phyloP scores from a whole-genome alignment of 495 filamentous ascomycete species.

The Penicillium canariense region DNA sequence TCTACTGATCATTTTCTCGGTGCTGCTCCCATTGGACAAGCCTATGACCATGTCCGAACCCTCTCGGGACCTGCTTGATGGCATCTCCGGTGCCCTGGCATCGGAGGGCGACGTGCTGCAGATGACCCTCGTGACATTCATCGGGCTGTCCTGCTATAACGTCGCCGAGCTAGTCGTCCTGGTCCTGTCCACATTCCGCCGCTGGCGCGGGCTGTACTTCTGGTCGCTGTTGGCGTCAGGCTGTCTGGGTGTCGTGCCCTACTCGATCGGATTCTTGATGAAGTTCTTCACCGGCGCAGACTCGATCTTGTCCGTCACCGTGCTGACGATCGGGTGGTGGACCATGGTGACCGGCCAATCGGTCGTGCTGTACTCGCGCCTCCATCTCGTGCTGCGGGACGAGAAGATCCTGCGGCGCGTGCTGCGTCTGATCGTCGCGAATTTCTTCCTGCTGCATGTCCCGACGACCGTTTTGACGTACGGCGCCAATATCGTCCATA shows the following conservation, averaged over 20 bases:
- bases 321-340: constrained; percentile 53
- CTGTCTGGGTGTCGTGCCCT: constrained; percentile 44
- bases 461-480: constrained; percentile 52
- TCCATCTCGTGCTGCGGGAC: constrained; percentile 50
- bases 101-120: constrained; percentile 24
- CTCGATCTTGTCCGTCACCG: constrained; percentile 38
- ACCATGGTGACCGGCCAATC: constrained; percentile 54
- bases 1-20: too few relatives aligned
- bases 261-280: constrained; percentile 51
- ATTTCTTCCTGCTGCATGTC: constrained; percentile 46
- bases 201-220: constrained; percentile 54
- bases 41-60: constrained; percentile 21
- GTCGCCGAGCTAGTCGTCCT: constrained; percentile 49
- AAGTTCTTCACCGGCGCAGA: constrained; percentile 45
- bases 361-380: constrained; percentile 50
- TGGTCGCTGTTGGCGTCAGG: constrained; percentile 50
- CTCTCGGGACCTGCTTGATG: constrained; percentile 30
- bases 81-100: constrained; percentile 37
- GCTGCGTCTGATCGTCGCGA: constrained; percentile 42
- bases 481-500: constrained; percentile 41
- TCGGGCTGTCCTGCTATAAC: constrained; percentile 51
- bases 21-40: too few relatives aligned
- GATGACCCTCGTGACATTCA: constrained; percentile 45
- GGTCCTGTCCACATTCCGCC: constrained; percentile 50
- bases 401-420: constrained; percentile 42